These are phyloP conservation scores for Carex arenaria DNA, from an alignment of 202 grass and related monocot species.

Conservation along the genomic window DNA sequence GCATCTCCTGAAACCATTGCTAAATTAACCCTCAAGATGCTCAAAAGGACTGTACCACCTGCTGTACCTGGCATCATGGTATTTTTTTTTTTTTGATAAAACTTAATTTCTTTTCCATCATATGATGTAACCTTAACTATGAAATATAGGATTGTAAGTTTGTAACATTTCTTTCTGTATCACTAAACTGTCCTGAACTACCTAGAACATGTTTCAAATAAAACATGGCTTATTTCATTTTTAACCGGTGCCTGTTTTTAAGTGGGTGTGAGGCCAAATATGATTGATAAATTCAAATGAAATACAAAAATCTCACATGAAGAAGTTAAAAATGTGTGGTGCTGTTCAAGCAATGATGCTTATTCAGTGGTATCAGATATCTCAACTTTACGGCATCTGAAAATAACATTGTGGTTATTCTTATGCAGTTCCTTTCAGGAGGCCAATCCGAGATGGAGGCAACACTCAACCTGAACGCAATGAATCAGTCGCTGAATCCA, in stretches of 20 bases:
- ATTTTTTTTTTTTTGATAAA: conserved; percentile 9
- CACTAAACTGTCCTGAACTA: neutral
- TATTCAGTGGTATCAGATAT: neutral
- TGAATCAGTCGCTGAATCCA: conserved; percentile 75
- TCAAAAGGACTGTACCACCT: conserved; percentile 77
- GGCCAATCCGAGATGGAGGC: conserved; percentile 85
- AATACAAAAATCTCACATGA: no score
- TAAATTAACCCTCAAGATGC: conserved; percentile 67
- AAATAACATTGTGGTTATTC: neutral
- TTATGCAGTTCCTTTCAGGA: conserved; percentile 77
- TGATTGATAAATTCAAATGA: neutral
- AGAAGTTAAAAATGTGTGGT: no score
- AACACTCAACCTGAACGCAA: conserved; percentile 88
- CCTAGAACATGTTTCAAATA: neutral
- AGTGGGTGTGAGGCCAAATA: neutral
- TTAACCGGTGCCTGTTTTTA: neutral
- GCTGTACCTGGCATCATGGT: conserved; percentile 99
- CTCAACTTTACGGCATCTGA: neutral
- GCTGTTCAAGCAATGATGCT: no score
- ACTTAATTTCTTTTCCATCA: neutral
- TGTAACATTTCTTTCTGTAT: neutral
- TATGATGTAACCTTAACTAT: neutral
- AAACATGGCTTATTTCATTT: neutral
- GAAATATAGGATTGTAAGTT: neutral
- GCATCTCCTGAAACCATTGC: conserved; percentile 82